Percentiles rank a stretch among this genome's conserved stretches.
Evolutionary conservation across 345 rosid species (phyloP).

Genomic region (Brassica juncea): DNA sequence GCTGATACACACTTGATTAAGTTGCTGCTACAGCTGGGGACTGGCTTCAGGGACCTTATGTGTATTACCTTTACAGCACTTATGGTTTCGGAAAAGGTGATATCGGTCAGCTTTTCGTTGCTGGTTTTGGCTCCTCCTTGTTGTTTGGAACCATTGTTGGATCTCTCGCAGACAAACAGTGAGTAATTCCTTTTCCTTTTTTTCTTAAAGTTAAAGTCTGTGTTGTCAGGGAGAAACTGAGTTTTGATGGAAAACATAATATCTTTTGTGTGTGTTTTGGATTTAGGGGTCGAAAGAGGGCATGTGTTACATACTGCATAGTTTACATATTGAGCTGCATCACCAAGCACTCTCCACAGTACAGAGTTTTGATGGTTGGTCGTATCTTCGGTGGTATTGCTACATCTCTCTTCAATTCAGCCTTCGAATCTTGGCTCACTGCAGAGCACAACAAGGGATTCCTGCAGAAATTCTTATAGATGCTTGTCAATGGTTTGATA

Average conservation of each 20-base stretch:
- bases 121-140: slow-evolving; percentile 98
- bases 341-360: neutral
- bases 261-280: slow-evolving; percentile 2
- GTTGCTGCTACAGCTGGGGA: neutral
- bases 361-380: neutral
- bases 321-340: neutral
- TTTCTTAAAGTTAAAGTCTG: neutral
- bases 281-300: slow-evolving; percentile 70
- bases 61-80: slow-evolving; percentile 79
- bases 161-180: slow-evolving; percentile 95
- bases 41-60: slow-evolving; percentile 84
- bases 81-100: slow-evolving; percentile 87
- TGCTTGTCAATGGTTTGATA: neutral
- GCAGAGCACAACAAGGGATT: slow-evolving; percentile 86
- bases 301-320: neutral
- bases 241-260: neutral
- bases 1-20: no score
- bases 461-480: neutral
- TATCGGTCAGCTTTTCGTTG: slow-evolving; percentile 89
- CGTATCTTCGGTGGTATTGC: neutral
- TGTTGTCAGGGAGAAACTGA: neutral
- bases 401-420: neutral
- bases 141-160: slow-evolving; percentile 94
- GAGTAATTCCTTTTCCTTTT: slow-evolving; percentile 28
- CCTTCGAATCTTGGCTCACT: slow-evolving; percentile 91